Evolutionary conservation across 306 rosid genomes (phyloP), one percentile per base, ranked within the genome.

Genomic region (Castanea crenata): DNA sequence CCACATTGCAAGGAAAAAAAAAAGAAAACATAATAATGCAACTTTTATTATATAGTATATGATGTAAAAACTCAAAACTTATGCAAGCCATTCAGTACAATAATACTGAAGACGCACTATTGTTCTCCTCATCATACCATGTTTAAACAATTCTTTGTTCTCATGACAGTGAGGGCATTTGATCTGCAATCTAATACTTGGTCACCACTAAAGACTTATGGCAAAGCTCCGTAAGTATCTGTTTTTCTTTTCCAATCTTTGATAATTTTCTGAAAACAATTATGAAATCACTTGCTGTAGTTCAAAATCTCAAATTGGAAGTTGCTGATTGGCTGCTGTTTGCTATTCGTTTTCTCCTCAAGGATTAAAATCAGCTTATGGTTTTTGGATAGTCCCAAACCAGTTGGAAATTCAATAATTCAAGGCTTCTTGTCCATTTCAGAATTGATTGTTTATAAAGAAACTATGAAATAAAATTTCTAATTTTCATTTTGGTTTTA

Each of bases 201-300:
- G 98, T 92, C 98, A 73, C 56, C 75, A 59, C 87, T 94, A 71
- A 86, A 87, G 92, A 92, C 94, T 61, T 94, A 83, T 71, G 98
- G 98, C 62, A 92, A 94, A 84, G 87, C 97, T 29, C 98, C 94
- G 75, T 94, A 89, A 56, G 83, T 78, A 74, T 59, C 75, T 77
- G 35, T 77, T 83, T n/a, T 74, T 76, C 55, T 25, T 52, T 41
- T 58, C 23, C 19, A 69, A 38, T 73, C 25, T 41, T 77, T 76
- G 74, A 74, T 68, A 70, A 64, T 79, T 55, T 54, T 55, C 73
- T 75, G 65, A 55, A 32, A 15, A 56, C 73, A 56, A 29, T 4
- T 34, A 74, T 20, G 25, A 56, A 6, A 56, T 74, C 4, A 67
- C 46, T 59, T 34, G 10, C 2, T 32, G 11, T 20, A 16, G 32